Conservation (phyloP, 2,329 filamentous ascomycete species). For the Chaetomiaceae sp. region DNA sequence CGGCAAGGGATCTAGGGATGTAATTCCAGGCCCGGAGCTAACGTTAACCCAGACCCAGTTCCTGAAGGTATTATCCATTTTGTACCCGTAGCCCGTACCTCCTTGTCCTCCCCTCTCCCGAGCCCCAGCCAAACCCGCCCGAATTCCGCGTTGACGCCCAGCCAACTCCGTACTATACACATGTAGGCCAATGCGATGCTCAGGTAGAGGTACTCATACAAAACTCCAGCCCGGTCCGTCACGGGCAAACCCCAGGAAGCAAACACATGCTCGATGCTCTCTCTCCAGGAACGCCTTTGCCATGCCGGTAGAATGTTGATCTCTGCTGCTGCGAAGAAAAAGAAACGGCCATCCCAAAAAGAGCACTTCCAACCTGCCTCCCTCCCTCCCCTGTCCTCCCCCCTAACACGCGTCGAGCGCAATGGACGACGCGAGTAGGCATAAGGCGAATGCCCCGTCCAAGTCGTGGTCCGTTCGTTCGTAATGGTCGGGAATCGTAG, state of each 20-base stretch:
- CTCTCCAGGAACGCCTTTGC: slow-evolving; percentile 23
- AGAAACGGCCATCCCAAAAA: slow-evolving; percentile 4
- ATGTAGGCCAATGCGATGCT: slow-evolving; percentile 27
- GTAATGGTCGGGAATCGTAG: slow-evolving; percentile 7
- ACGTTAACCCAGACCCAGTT: background rate
- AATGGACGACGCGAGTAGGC: background rate
- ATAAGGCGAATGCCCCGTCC: background rate
- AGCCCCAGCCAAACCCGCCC: background rate
- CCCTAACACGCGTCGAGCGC: slow-evolving; percentile 1
- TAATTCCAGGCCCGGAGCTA: background rate
- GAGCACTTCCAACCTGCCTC: slow-evolving; percentile 1
- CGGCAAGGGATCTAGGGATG: background rate
- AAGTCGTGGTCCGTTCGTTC: background rate
- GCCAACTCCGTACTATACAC: slow-evolving; percentile 24
- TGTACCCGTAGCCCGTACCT: background rate
- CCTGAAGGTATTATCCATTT: slow-evolving; percentile 14
- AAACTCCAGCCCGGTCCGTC: slow-evolving; percentile 8
- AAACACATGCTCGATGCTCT: slow-evolving; percentile 13
- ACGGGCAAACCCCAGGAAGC: background rate
- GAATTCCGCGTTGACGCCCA: slow-evolving; percentile 2
- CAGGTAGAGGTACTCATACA: slow-evolving; percentile 31
- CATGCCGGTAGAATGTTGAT: slow-evolving; percentile 19
- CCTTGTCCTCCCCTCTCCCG: background rate
- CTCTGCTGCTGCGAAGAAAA: slow-evolving; percentile 11
- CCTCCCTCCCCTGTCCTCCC: background rate